Evolutionary conservation across 768 basidiomycete genomes (phyloP), one percentile per base, ranked within the genome.

Genomic region (Terana coerulea): DNA sequence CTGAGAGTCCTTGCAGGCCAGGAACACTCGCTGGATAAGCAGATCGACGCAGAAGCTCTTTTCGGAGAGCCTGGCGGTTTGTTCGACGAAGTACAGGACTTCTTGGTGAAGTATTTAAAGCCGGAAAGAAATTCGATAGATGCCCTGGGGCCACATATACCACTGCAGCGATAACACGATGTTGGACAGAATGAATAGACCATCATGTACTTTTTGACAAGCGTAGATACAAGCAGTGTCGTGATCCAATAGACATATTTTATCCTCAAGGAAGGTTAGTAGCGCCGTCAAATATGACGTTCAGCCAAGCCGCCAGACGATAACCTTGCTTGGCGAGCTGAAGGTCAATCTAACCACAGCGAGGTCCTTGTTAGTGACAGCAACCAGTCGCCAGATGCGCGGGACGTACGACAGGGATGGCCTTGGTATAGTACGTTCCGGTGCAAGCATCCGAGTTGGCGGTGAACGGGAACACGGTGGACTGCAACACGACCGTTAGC

Each of bases 21-120:
- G 53, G 78, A 81, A 45, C 83, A 84, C 58, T 75, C 76, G 0
- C 84, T 83, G 54, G 83, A 84, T 59, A 79, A 77, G 70, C 64
- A 26, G 62, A 67, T 10, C 14, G 62, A 61, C 19, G 77, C 75
- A 5, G 79, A 80, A 53, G 69, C 66, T 26, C 26, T 59, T 47
- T 71, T 71, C 57, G 68, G 72, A 3, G 37, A 57, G 19, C 59
- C 59, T 22, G 58, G 55, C 5, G 62, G 64, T 2, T n/a, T 80
- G 67, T 67, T 69, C 71, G 64, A 67, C 26, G 56, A 66, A 39
- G 56, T 61, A 14, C 36, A 56, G 37, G 48, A 53, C 28, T 66
- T 68, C 22, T 46, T 76, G 9, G 26, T 40, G 6, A 9, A 17
- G 9, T n/a, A n/a, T n/a, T n/a, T n/a, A n/a, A n/a, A n/a, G n/a